Conservation (phyloP, 352 stramenopile genomes). For the Plasmopara viticola region DNA sequence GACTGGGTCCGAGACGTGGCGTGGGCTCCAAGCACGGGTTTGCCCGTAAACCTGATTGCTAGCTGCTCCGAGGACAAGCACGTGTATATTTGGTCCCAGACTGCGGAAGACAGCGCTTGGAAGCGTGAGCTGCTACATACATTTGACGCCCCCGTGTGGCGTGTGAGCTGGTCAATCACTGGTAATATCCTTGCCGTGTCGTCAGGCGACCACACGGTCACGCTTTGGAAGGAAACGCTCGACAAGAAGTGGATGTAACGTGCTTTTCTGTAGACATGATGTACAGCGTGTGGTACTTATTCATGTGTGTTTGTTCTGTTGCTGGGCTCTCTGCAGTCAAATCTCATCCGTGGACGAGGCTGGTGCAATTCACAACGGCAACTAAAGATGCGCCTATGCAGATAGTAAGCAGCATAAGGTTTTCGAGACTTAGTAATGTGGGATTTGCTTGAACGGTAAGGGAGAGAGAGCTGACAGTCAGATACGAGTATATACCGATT, state of each 20-base stretch:
- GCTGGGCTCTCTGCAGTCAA: slow-evolving; percentile 42
- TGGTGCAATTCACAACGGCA: slow-evolving; percentile 70
- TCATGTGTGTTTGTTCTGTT: slow-evolving; percentile 2
- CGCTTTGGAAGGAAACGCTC: slow-evolving; percentile 97
- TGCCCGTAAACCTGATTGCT: slow-evolving; percentile 93
- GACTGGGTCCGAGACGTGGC: slow-evolving; percentile 97
- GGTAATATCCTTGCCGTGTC: slow-evolving; percentile 97
- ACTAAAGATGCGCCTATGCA: slow-evolving; percentile 33
- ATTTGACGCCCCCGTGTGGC: slow-evolving; percentile 96
- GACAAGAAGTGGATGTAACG: slow-evolving; percentile 95
- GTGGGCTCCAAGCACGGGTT: slow-evolving; percentile 91
- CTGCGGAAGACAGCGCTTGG: slow-evolving; percentile 69
- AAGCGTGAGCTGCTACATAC: slow-evolving; percentile 89
- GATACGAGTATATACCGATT: too few species aligned
- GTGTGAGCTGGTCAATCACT: slow-evolving; percentile 97
- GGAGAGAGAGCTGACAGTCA: too few species aligned
- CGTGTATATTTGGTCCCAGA: slow-evolving; percentile 95
- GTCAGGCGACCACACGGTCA: slow-evolving; percentile 95
- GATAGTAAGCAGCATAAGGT: not conserved
- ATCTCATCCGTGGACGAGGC: slow-evolving; percentile 86
- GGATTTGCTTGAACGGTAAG: too few species aligned
- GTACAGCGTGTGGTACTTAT: not conserved
- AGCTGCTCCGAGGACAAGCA: slow-evolving; percentile 86
- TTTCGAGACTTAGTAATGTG: not conserved
- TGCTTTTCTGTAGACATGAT: not conserved